These are phyloP conservation scores for Macrotyloma uniflorum DNA, from an alignment of 306 rosid species.

Conservation along the genomic window DNA sequence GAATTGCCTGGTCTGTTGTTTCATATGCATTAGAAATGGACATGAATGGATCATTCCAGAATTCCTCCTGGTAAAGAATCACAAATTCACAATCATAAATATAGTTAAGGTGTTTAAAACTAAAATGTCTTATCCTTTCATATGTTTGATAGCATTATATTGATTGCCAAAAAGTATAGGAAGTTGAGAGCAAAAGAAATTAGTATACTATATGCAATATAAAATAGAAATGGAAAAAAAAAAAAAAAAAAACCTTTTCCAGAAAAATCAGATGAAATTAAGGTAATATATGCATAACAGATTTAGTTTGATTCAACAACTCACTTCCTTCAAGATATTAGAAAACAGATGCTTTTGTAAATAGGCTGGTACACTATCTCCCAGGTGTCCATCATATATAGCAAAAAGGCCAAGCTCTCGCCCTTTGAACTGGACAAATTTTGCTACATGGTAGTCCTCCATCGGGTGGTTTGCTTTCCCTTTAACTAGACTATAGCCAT, in stretches of 20 bases:
- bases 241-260: background rate
- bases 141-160: background rate
- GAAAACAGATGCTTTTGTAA: constrained; percentile 76
- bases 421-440: constrained; percentile 58
- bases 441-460: constrained; percentile 91
- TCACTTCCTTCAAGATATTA: constrained; percentile 85
- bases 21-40: constrained; percentile 63
- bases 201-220: background rate
- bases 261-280: constrained; percentile 18
- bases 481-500: constrained; percentile 90
- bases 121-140: constrained; percentile 7
- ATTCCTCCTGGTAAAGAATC: constrained; percentile 56
- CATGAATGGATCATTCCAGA: constrained; percentile 65
- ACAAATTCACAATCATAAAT: constrained; percentile 30
- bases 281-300: background rate
- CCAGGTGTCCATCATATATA: constrained; percentile 81
- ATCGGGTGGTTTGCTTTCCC: constrained; percentile 96
- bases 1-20: constrained; percentile 72
- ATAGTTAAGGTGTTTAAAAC: background rate
- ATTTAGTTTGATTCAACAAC: constrained; percentile 42
- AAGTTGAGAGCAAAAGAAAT: background rate
- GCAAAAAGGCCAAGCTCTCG: constrained; percentile 86
- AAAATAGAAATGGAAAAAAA: constrained; percentile 30
- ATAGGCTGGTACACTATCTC: constrained; percentile 84
- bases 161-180: constrained; percentile 1